A percentile compares a stretch with the other conserved stretches of the same genome.
Conservation (phyloP, 1,284 basidiomycete genomes). For the Marasmius tenuissimus region DNA sequence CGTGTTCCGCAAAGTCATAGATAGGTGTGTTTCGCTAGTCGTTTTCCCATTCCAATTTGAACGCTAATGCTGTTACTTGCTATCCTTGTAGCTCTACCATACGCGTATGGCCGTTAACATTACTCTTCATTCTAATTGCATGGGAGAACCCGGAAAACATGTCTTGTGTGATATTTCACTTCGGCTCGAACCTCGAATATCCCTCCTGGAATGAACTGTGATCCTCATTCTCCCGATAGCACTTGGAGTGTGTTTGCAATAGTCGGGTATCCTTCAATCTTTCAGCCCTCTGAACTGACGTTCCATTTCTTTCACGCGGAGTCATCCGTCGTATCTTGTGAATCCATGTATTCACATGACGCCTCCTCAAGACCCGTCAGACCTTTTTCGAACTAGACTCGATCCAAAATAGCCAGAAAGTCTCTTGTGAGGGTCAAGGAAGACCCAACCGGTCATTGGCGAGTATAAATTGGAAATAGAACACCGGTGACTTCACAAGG, state of each 20-base stretch:
- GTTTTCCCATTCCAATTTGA: neutral
- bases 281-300: too few species aligned
- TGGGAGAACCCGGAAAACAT: neutral
- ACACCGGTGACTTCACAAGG: too few species aligned
- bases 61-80: neutral
- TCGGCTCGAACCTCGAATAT: neutral
- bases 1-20: conserved; percentile 1
- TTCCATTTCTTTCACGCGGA: too few species aligned
- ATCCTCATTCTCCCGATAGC: conserved; percentile 7
- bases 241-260: neutral
- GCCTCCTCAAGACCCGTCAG: too few species aligned
- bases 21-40: neutral
- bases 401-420: too few species aligned
- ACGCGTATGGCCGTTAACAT: neutral
- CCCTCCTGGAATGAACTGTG: neutral
- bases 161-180: neutral
- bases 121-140: neutral
- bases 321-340: too few species aligned
- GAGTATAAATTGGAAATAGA: too few species aligned
- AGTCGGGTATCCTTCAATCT: too few species aligned
- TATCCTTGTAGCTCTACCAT: neutral
- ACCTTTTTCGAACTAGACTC: too few species aligned
- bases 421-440: too few species aligned
- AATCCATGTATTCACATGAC: too few species aligned
- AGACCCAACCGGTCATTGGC: too few species aligned